Conservation (phyloP, 2,329 filamentous ascomycete genomes). For the Macrophomina pseudophaseolina region DNA sequence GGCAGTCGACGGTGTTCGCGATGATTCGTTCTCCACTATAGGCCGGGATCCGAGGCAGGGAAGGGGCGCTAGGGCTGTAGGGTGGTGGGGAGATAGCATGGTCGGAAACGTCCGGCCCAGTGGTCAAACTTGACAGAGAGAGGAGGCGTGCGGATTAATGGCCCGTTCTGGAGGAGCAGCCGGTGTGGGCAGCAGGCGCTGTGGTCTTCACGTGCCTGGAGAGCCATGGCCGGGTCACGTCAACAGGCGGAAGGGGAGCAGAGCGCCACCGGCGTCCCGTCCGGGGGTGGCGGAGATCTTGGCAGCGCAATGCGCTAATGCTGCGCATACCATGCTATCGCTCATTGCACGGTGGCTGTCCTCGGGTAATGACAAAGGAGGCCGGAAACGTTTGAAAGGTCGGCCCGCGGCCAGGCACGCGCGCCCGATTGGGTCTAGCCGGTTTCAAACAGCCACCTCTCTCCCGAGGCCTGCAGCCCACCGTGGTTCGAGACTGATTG, state of each 20-base stretch:
- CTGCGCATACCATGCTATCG: background rate
- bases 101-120: conserved; percentile 12
- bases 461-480: conserved; percentile 10
- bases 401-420: conserved; percentile 14
- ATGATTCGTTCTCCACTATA: conserved; percentile 16
- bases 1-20: background rate
- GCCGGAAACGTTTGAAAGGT: conserved; percentile 8
- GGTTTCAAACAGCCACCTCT: conserved; percentile 9
- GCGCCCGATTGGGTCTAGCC: conserved; percentile 4
- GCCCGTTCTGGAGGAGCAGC: background rate
- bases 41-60: conserved; percentile 9
- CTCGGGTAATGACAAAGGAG: conserved; percentile 21
- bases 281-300: conserved; percentile 14
- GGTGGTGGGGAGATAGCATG: background rate
- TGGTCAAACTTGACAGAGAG: conserved; percentile 9
- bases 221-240: background rate
- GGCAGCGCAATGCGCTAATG: conserved; percentile 13
- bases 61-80: background rate
- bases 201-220: conserved; percentile 7
- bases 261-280: conserved; percentile 16
- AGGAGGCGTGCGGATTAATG: background rate
- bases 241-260: background rate
- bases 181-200: background rate
- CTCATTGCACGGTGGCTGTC: conserved; percentile 7
- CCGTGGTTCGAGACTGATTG: conserved; percentile 18